These are phyloP conservation scores for Bruguiera gymnorhiza DNA, from an alignment of 345 rosid genomes.

Conservation along the genomic window DNA sequence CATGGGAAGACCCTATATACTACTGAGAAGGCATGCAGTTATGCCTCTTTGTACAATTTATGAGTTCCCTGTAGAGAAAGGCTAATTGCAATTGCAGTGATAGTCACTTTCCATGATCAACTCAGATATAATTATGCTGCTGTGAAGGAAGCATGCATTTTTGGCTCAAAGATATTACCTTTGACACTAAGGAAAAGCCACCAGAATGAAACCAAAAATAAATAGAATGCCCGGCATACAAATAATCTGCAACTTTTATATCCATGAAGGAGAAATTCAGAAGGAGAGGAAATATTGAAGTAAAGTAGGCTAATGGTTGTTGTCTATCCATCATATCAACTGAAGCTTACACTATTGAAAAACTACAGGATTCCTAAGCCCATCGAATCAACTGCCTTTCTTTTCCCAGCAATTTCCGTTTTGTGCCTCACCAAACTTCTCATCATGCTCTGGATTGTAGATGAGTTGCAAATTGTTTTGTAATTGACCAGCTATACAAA, in stretches of 20 bases:
- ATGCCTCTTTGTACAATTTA: slow-evolving; percentile 12
- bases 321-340: not conserved
- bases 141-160: not conserved
- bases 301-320: not conserved
- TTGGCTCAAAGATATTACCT: not conserved
- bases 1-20: slow-evolving; percentile 12
- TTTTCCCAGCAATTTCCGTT: not conserved
- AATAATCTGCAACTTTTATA: not conserved
- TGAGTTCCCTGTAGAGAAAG: slow-evolving; percentile 3
- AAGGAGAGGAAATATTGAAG: not conserved
- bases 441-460: not conserved
- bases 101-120: not conserved
- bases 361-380: not conserved
- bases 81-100: not conserved
- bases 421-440: not conserved
- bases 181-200: not conserved
- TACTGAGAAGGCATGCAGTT: not conserved
- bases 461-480: not conserved
- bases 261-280: not conserved
- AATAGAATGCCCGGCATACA: slow-evolving; percentile 4
- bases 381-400: not conserved
- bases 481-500: not conserved
- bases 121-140: too few species aligned
- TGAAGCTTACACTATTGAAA: not conserved
- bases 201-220: slow-evolving; percentile 2